Evolutionary conservation across 352 stramenopile species (phyloP).

Genomic region (Phytophthora megakarya): DNA sequence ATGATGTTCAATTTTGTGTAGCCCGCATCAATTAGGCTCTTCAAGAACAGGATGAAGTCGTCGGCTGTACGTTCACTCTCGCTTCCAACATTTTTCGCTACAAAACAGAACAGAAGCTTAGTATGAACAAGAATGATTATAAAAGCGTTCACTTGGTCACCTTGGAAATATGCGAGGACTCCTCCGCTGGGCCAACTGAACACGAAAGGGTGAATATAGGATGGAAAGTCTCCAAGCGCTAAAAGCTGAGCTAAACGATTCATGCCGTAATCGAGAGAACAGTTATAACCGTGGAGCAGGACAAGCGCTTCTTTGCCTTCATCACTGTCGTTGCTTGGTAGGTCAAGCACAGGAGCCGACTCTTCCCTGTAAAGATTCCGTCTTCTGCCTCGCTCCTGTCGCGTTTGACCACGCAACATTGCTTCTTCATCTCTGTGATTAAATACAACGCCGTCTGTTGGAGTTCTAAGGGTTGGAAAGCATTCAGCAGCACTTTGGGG

Average conservation of each 20-base stretch:
- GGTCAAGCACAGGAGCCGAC: constrained; percentile 39
- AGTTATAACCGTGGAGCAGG: constrained; percentile 75
- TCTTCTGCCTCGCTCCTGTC: constrained; percentile 22
- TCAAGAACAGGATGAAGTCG: constrained; percentile 54
- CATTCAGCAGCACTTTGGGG: constrained; percentile 49
- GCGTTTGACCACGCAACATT: constrained; percentile 10
- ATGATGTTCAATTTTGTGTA: constrained; percentile 73
- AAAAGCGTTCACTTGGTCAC: constrained; percentile 11
- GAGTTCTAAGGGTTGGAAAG: constrained; percentile 43
- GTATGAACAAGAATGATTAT: neutral
- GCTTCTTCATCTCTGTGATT: constrained; percentile 37
- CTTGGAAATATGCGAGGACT: constrained; percentile 64
- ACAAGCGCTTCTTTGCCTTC: constrained; percentile 61
- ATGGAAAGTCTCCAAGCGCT: constrained; percentile 66
- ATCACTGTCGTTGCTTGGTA: constrained; percentile 17
- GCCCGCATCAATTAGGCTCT: constrained; percentile 62
- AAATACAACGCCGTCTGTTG: constrained; percentile 59
- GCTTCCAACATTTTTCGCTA: constrained; percentile 46
- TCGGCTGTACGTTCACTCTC: constrained; percentile 50
- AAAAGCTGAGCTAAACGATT: constrained; percentile 64
- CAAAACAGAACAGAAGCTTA: neutral
- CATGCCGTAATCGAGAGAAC: constrained; percentile 69
- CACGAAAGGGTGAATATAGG: constrained; percentile 69
- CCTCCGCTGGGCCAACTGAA: constrained; percentile 79
- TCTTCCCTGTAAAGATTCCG: constrained; percentile 38